Percentiles rank a stretch among this genome's conserved stretches.
Evolutionary conservation across 2,329 filamentous ascomycete species (phyloP).

Genomic region (Alternaria infectoria): DNA sequence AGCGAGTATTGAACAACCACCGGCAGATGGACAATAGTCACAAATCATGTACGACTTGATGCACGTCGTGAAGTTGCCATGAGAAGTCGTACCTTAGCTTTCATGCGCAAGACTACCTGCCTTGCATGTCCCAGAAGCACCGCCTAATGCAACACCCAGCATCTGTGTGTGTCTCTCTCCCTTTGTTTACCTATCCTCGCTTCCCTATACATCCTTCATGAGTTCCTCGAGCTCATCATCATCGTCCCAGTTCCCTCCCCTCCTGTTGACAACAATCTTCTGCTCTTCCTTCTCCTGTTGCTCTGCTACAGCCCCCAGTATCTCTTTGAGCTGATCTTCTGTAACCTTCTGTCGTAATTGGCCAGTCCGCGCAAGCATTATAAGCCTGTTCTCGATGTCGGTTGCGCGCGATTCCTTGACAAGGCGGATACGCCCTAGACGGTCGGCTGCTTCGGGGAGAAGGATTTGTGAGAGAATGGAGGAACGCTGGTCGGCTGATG

Average conservation of each 20-base stretch:
- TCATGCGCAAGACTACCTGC: neutral
- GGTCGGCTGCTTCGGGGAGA: conserved; percentile 89
- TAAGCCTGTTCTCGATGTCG: conserved; percentile 90
- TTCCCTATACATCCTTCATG: conserved; percentile 43
- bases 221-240: conserved; percentile 73
- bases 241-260: conserved; percentile 80
- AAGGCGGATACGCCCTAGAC: conserved; percentile 89
- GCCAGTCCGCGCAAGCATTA: conserved; percentile 86
- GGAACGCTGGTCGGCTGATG: conserved; percentile 72
- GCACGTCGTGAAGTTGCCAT: neutral
- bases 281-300: conserved; percentile 64
- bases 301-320: conserved; percentile 84
- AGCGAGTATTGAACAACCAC: neutral
- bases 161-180: neutral
- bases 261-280: conserved; percentile 84
- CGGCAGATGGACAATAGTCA: neutral
- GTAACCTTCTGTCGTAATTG: conserved; percentile 88
- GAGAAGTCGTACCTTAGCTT: neutral
- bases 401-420: conserved; percentile 91
- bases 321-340: conserved; percentile 90
- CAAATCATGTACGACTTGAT: neutral
- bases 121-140: conserved; percentile 6
- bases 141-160: conserved; percentile 14
- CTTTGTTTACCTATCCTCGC: neutral
- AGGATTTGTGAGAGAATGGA: conserved; percentile 91